Evolutionary conservation across 2,329 filamentous ascomycete genomes (phyloP), one percentile per base, ranked within the genome.

Genomic region (Sclerotinia sclerotiorum): DNA sequence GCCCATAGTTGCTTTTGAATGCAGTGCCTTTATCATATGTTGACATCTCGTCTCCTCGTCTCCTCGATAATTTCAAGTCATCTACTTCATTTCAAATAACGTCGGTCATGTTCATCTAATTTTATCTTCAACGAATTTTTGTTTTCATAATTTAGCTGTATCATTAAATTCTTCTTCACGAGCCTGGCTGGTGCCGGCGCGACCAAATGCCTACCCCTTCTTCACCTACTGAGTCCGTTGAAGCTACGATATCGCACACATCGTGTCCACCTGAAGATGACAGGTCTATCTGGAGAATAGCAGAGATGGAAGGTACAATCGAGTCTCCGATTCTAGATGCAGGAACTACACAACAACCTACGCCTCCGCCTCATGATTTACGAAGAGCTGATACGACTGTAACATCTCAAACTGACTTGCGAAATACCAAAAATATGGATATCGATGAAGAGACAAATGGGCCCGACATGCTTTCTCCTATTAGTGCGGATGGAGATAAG

Each of bases 201-300:
- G 72, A 75, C 69, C 73, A 58, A 73, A 78, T 79, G 77, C 78
- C 77, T 70, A 79, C 77, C 55, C 76, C 75, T 60, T 76, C 75
- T 55, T n/a, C 55, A 39, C 74, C 69, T 71, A 68, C 71, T 69
- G 70, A 74, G 54, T 73, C 65, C 55, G 63, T 70, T 69, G 71
- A 70, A 70, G 69, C 68, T 48, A 62, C 60, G n/a, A 69, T 73
- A 67, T 72, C 74, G 65, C 77, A 80, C 70, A 73, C 77, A 69
- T 80, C 79, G 72, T 83, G 82, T 75, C 82, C 82, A 58, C 79
- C 80, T 63, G 79, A 81, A 61, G 79, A 80, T 73, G 79, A 79
- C 62, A 72, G 78, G 69, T 72, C 74, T 21, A 76, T 70, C 55
- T 75, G 75, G 75, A 75, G 77, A 73, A 74, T 75, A 70, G 27